Evolutionary conservation across 2,329 filamentous ascomycete species (phyloP).

Genomic region (Fusarium dlaminii): DNA sequence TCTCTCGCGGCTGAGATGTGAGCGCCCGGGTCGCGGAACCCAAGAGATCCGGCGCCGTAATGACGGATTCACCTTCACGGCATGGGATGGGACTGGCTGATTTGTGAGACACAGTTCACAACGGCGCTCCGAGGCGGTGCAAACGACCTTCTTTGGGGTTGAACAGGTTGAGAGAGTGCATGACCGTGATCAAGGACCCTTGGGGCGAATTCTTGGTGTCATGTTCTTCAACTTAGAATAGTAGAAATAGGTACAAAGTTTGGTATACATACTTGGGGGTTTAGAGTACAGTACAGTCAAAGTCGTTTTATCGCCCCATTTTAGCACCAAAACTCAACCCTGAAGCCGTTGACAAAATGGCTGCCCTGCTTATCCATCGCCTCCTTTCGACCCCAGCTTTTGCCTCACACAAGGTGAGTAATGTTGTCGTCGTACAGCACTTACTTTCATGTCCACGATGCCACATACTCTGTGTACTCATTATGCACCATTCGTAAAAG

Average conservation of each 20-base stretch:
- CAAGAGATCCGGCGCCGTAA: slow-evolving; percentile 26
- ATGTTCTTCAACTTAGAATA: background rate
- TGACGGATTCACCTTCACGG: slow-evolving; percentile 11
- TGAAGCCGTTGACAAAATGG: slow-evolving; percentile 5
- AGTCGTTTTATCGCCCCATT: slow-evolving; percentile 14
- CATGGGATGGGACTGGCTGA: slow-evolving; percentile 14
- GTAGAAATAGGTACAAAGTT: background rate
- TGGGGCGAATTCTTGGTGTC: slow-evolving; percentile 1
- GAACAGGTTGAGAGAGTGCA: background rate
- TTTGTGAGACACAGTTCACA: slow-evolving; percentile 9
- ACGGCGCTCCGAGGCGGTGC: slow-evolving; percentile 9
- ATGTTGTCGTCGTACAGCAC: background rate
- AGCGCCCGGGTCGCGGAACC: slow-evolving; percentile 23
- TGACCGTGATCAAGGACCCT: background rate
- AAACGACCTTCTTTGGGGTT: background rate
- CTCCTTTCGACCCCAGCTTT: background rate
- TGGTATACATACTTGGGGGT: background rate
- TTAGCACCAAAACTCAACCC: slow-evolving; percentile 5
- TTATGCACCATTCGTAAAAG: slow-evolving; percentile 8
- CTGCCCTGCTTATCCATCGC: slow-evolving; percentile 16
- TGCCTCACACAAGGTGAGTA: slow-evolving; percentile 5
- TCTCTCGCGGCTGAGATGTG: slow-evolving; percentile 17
- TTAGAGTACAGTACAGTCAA: background rate
- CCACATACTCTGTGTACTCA: background rate
- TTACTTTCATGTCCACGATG: background rate